These are phyloP conservation scores for Mucor velutinosus DNA, from an alignment of 371 early-diverging fungal genomes.

Conservation along the genomic window DNA sequence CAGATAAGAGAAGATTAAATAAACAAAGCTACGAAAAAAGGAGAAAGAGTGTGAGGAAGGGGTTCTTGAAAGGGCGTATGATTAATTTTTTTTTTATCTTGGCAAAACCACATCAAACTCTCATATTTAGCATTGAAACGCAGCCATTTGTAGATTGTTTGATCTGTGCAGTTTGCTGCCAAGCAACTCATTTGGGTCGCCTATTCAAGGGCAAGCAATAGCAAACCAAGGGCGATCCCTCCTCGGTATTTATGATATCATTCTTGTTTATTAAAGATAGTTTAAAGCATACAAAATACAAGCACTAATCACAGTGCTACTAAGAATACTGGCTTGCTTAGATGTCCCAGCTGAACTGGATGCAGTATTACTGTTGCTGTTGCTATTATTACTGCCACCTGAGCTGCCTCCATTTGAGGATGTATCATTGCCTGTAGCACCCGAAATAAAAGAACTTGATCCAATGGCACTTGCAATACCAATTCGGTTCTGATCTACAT, in stretches of 20 bases:
- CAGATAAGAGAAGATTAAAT: conserved; percentile 5
- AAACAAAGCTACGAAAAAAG: background rate
- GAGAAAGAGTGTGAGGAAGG: background rate
- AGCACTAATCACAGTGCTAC: background rate
- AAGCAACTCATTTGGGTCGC: conserved; percentile 4
- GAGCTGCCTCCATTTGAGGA: background rate
- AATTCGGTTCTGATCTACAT: conserved; percentile 18
- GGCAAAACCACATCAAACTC: conserved; percentile 1
- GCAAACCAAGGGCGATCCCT: background rate
- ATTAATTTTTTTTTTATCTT: conserved; percentile 13
- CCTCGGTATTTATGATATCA: background rate
- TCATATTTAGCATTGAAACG: background rate
- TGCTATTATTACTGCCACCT: background rate
- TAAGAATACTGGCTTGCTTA: background rate
- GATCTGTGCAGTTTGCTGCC: background rate
- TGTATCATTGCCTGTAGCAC: background rate
- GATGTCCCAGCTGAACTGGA: background rate
- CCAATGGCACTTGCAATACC: conserved; percentile 24
- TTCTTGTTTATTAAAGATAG: background rate
- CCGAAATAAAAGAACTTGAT: background rate
- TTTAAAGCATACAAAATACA: background rate
- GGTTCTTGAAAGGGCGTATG: conserved; percentile 10
- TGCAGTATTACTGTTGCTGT: background rate
- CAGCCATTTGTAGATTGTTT: conserved; percentile 7
- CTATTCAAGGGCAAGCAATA: background rate